A percentile compares a stretch with the other conserved stretches of the same genome.
Evolutionary conservation across 768 basidiomycete genomes (phyloP).

Genomic region (Phylloporus arenicola): DNA sequence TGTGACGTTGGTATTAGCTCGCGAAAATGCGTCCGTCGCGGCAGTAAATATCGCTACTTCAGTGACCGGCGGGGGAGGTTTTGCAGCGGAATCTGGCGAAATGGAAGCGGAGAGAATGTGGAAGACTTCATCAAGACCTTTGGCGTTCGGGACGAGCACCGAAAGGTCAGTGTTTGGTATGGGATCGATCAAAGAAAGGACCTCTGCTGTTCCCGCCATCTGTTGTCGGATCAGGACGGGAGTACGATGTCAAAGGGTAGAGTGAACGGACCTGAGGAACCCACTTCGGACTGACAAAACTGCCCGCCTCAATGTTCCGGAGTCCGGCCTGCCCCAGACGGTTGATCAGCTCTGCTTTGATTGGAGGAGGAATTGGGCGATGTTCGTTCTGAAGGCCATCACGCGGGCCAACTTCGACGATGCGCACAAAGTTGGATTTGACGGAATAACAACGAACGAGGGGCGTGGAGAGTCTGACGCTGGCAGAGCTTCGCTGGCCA

Average conservation of each 20-base stretch:
- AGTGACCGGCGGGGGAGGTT: slow-evolving; percentile 52
- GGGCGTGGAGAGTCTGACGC: neutral
- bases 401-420: slow-evolving; percentile 87
- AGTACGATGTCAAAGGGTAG: neutral
- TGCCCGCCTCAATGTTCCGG: slow-evolving; percentile 73
- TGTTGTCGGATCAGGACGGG: slow-evolving; percentile 25
- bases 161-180: slow-evolving; percentile 59
- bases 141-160: slow-evolving; percentile 77
- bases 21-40: slow-evolving; percentile 80
- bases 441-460: slow-evolving; percentile 2
- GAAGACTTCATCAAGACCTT: slow-evolving; percentile 67
- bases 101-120: slow-evolving; percentile 39
- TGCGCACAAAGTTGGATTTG: slow-evolving; percentile 30
- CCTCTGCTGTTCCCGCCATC: slow-evolving; percentile 85
- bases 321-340: slow-evolving; percentile 65
- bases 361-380: slow-evolving; percentile 58
- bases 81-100: slow-evolving; percentile 25
- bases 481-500: neutral
- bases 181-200: slow-evolving; percentile 55
- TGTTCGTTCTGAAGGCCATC: slow-evolving; percentile 93
- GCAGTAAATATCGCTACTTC: slow-evolving; percentile 90
- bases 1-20: slow-evolving; percentile 79
- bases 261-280: slow-evolving; percentile 64
- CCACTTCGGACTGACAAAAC: slow-evolving; percentile 92
- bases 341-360: slow-evolving; percentile 79